A percentile compares a stretch with the other conserved stretches of the same genome.
Conservation (phyloP, 1,284 basidiomycete species). For the Ceratobasidium sp. region DNA sequence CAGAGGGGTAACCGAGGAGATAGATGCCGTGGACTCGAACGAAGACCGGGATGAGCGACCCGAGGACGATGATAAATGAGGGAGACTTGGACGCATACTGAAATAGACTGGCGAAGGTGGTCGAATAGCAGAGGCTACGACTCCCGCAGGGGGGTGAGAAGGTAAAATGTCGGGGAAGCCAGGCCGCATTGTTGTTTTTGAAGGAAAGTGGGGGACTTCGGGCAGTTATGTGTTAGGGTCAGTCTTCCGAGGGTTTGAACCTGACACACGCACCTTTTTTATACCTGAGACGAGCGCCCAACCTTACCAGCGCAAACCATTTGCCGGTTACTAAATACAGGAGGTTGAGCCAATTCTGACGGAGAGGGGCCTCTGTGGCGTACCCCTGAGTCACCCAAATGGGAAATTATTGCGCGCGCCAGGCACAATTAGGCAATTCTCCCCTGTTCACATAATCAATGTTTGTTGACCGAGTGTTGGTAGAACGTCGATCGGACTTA, state of each 20-base stretch:
- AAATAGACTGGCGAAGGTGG: not conserved
- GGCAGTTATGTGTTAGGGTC: not conserved
- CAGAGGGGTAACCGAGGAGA: conserved; percentile 5
- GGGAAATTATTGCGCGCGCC: not conserved
- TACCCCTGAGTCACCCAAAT: not conserved
- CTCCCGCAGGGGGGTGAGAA: not conserved
- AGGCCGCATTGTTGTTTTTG: not conserved
- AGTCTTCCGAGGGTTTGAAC: not conserved
- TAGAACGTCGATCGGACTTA: not conserved
- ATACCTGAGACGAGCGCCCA: not conserved
- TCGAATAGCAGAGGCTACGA: conserved; percentile 1
- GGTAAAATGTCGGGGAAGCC: not conserved
- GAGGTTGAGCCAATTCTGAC: not conserved
- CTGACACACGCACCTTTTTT: not conserved
- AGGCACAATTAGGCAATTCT: not conserved
- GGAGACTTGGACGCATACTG: not conserved
- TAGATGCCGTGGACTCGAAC: conserved; percentile 3
- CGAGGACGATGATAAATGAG: not conserved
- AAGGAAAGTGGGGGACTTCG: too few species aligned
- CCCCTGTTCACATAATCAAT: not conserved
- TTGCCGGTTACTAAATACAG: not conserved
- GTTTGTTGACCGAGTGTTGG: not conserved
- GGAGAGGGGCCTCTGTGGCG: not conserved
- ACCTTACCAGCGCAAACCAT: not conserved
- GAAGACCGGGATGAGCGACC: conserved; percentile 22